Percentiles rank a stretch among this genome's conserved stretches.
Evolutionary conservation across 352 stramenopile genomes (phyloP).

Genomic region (Phytophthora multivora): DNA sequence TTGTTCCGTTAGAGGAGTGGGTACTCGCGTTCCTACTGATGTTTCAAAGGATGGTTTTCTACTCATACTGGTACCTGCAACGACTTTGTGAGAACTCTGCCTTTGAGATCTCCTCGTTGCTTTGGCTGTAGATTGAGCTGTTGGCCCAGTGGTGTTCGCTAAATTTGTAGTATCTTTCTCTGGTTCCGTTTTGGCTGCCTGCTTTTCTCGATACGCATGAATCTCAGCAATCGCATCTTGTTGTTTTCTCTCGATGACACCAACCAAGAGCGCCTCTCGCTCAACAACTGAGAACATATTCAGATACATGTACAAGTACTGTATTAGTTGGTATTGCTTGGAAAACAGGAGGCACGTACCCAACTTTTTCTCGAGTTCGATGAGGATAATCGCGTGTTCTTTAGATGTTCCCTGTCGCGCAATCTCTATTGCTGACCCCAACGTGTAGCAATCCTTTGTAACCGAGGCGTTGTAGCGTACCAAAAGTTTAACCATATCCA

Average conservation of each 20-base stretch:
- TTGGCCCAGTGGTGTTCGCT: not conserved
- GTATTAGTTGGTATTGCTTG: not conserved
- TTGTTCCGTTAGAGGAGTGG: constrained; percentile 5
- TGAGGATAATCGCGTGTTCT: constrained; percentile 42
- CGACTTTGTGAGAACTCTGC: constrained; percentile 6
- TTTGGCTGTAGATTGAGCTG: not conserved
- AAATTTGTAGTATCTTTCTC: not conserved
- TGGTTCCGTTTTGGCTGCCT: constrained; percentile 6
- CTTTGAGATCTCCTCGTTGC: not conserved
- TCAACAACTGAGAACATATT: constrained; percentile 38
- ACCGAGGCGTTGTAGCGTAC: constrained; percentile 50
- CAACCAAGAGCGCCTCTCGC: constrained; percentile 33
- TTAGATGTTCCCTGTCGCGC: constrained; percentile 36
- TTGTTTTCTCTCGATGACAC: constrained; percentile 33
- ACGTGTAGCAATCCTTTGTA: constrained; percentile 50
- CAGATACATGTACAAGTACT: not conserved
- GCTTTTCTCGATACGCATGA: constrained; percentile 25
- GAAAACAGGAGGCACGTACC: constrained; percentile 20
- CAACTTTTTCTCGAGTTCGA: constrained; percentile 49
- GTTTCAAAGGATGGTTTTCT: not conserved
- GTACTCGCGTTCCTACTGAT: constrained; percentile 11
- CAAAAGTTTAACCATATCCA: constrained; percentile 44
- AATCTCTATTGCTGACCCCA: constrained; percentile 54
- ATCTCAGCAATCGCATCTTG: constrained; percentile 45
- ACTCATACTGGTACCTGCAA: not conserved